Evolutionary conservation across 2,329 filamentous ascomycete genomes (phyloP), one percentile per base, ranked within the genome.

Genomic region (Xylariaceae sp.): DNA sequence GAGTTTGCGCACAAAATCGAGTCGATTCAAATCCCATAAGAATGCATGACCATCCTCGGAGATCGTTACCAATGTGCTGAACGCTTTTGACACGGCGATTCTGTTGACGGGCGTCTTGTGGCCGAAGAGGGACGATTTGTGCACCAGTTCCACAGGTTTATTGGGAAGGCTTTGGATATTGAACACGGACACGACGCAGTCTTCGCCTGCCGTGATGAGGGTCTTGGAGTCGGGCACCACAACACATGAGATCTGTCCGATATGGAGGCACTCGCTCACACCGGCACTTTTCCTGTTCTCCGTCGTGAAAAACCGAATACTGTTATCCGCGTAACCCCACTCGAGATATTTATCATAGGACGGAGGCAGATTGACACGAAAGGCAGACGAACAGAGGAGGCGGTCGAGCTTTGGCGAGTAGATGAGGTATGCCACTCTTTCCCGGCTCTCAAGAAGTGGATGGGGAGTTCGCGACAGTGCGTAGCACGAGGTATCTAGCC

Each of bases 241-340:
- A 1, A 89, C 85, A 48, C 84, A 85, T 0, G 90, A 92, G 27
- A 99, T 80, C 64, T 96, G 90, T 5, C 91, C 90, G 49, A 92
- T 86, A 65, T 99, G 94, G 2, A 96, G 76, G 63, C 97, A 95
- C 68, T 99, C 94, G 63, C 92, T 96, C 15, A 96, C 78, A 0
- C 92, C 92, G 33, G 95, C 82, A 76, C 74, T 74, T 72, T 89
- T 91, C 63, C 89, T 85, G 50, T 82, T 89, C 58, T 96, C 90
- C 42, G 86, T 84, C 48, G 87, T 82, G 71, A 89, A 96, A 74
- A 99, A 97, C 4, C 94, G 86, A 27, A 99, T 81, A 58, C 89
- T 95, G 59, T 89, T 89, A 67, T 99, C 94, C 1, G 89, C 87
- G 61, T 95, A 97, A 1, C 92, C 92, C 92, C 92, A 97, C 71